Percentiles rank a stretch among this genome's conserved stretches.
These are phyloP conservation scores for Amanita subjunquillea DNA, from an alignment of 768 basidiomycete genomes.

Conservation along the genomic window DNA sequence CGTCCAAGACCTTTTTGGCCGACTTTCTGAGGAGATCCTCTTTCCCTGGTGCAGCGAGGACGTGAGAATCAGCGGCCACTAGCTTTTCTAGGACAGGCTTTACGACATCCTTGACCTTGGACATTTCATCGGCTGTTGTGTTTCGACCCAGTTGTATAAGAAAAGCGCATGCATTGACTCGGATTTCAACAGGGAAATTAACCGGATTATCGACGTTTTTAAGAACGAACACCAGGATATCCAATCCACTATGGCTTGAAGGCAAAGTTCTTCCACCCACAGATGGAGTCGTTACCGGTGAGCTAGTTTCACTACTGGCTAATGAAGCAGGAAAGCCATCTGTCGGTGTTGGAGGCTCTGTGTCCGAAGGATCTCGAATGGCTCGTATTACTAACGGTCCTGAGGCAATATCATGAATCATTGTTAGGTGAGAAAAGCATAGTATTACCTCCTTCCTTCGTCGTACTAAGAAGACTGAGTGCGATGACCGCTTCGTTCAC, in stretches of 20 bases:
- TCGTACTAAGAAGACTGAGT: constrained; percentile 64
- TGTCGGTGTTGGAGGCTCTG: constrained; percentile 18
- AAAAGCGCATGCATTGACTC: constrained; percentile 67
- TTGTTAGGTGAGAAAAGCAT: constrained; percentile 13
- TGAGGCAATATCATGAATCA: constrained; percentile 18
- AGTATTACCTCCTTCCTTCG: constrained; percentile 46
- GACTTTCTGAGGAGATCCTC: constrained; percentile 32
- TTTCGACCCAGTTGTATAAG: constrained; percentile 54
- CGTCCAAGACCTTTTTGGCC: constrained; percentile 28
- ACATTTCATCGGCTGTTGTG: constrained; percentile 35
- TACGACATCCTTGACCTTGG: constrained; percentile 38
- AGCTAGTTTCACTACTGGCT: constrained; percentile 32
- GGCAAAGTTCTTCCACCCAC: constrained; percentile 23
- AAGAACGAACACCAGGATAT: constrained; percentile 57
- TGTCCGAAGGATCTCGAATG: constrained; percentile 31
- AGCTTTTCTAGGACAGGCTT: constrained; percentile 42
- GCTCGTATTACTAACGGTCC: constrained; percentile 55
- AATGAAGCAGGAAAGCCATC: constrained; percentile 28
- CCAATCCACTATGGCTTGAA: constrained; percentile 47
- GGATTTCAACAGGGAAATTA: constrained; percentile 65
- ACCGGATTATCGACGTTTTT: constrained; percentile 43
- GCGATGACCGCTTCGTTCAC: constrained; percentile 87
- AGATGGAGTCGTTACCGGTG: constrained; percentile 32
- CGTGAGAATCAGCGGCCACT: constrained; percentile 20
- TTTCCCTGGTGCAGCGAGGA: constrained; percentile 20